These are phyloP conservation scores for Globisporangium lucens DNA, from an alignment of 352 stramenopile genomes.

Conservation along the genomic window DNA sequence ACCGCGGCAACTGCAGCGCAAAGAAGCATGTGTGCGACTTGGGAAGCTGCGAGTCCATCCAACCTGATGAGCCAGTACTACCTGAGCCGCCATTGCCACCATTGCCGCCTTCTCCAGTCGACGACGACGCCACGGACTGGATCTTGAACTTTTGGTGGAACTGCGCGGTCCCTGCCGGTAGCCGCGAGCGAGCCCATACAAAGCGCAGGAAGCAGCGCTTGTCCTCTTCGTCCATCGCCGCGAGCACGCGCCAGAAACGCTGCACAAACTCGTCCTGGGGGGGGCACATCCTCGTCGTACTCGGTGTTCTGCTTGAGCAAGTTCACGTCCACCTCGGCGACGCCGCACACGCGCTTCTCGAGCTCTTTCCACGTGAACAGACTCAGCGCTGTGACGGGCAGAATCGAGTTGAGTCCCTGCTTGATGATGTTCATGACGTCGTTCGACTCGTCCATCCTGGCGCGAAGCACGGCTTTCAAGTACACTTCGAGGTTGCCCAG, in stretches of 20 bases:
- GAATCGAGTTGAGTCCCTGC: constrained; percentile 69
- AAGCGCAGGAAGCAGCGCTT: constrained; percentile 78
- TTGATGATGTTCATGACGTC: constrained; percentile 70
- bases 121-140: constrained; percentile 43
- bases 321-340: constrained; percentile 67
- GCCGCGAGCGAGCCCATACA: constrained; percentile 72
- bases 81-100: background rate
- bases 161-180: constrained; percentile 53
- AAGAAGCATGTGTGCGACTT: constrained; percentile 91
- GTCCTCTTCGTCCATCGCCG: constrained; percentile 56
- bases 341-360: constrained; percentile 68
- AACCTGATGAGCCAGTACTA: background rate
- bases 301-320: constrained; percentile 76
- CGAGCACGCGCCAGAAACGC: constrained; percentile 77
- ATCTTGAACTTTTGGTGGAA: constrained; percentile 89
- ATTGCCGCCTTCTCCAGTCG: background rate
- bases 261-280: constrained; percentile 63
- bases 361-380: constrained; percentile 70
- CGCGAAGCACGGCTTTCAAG: constrained; percentile 35
- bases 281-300: constrained; percentile 75
- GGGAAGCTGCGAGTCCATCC: constrained; percentile 65
- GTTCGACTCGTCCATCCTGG: constrained; percentile 37
- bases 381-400: constrained; percentile 54
- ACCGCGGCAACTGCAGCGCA: constrained; percentile 70
- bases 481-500: constrained; percentile 52